Conservation (phyloP, 495 filamentous ascomycete genomes). For the Podospora comata region DNA sequence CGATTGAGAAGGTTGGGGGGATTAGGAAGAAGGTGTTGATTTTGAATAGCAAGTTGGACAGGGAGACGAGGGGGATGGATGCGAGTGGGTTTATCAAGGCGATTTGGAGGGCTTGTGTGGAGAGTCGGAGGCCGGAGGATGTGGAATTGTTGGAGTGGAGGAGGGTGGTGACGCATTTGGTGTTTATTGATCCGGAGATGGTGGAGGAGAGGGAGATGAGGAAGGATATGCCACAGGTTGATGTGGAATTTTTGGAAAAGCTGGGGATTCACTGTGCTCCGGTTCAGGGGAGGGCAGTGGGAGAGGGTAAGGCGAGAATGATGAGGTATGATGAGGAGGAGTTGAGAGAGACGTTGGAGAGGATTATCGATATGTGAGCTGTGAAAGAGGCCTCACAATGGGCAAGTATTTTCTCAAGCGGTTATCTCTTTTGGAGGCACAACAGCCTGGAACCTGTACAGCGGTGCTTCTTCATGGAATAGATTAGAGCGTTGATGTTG, state of each 20-base stretch:
- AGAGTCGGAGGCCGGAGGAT: slow-evolving; percentile 41
- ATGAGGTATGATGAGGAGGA: slow-evolving; percentile 74
- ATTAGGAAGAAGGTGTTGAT: slow-evolving; percentile 76
- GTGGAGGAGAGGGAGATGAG: slow-evolving; percentile 54
- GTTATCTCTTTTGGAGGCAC: neutral
- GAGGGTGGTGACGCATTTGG: slow-evolving; percentile 75
- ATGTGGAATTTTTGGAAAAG: slow-evolving; percentile 57
- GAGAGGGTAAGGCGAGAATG: slow-evolving; percentile 31
- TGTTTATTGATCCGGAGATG: slow-evolving; percentile 53
- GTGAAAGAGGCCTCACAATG: neutral
- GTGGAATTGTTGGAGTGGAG: slow-evolving; percentile 31
- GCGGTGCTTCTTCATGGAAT: neutral
- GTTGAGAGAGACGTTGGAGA: slow-evolving; percentile 71
- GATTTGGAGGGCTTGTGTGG: slow-evolving; percentile 62
- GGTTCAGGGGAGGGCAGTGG: slow-evolving; percentile 66
- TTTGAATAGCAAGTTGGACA: slow-evolving; percentile 75
- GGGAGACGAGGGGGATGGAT: slow-evolving; percentile 72
- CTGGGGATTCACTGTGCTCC: slow-evolving; percentile 74
- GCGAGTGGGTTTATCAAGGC: slow-evolving; percentile 78
- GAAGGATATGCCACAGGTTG: slow-evolving; percentile 59
- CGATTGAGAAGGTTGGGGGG: slow-evolving; percentile 37
- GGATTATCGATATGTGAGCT: slow-evolving; percentile 56
- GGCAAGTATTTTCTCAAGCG: neutral
- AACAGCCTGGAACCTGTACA: neutral
- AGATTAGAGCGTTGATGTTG: neutral